Evolutionary conservation across 371 early-diverging fungal genomes (phyloP).

Genomic region (Mortierella sp.): DNA sequence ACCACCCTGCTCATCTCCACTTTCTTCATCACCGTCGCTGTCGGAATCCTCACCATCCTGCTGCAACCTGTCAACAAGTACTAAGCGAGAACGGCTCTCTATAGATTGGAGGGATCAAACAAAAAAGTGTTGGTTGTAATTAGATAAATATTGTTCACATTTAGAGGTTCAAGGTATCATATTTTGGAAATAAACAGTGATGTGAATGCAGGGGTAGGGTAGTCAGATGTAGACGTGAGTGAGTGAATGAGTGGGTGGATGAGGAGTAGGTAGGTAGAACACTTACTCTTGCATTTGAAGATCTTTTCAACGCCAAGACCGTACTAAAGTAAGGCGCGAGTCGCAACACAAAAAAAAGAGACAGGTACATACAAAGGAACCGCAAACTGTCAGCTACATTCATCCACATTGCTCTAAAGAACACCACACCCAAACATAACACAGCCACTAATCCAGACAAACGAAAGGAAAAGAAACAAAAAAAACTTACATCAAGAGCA

Average conservation of each 20-base stretch:
- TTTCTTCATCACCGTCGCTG: background rate
- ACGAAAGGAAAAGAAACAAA: background rate
- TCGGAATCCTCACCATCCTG: background rate
- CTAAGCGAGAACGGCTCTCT: background rate
- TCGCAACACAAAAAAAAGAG: too few relatives aligned
- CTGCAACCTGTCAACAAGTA: background rate
- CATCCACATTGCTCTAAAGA: background rate
- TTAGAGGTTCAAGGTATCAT: background rate
- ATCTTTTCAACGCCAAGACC: background rate
- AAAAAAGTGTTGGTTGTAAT: background rate
- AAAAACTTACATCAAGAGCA: background rate
- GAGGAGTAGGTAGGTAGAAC: too few relatives aligned
- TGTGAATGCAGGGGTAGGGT: too few relatives aligned
- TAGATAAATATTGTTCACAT: background rate
- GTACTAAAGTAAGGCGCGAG: background rate
- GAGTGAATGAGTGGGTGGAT: too few relatives aligned
- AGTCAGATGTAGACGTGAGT: too few relatives aligned
- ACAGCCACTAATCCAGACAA: background rate
- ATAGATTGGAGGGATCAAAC: background rate
- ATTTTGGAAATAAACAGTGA: too few relatives aligned
- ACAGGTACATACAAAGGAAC: too few relatives aligned
- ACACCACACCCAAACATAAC: background rate
- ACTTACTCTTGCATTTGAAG: slow-evolving; percentile 1
- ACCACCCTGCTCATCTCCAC: background rate
- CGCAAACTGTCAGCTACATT: background rate